phyloP scores from a whole-genome alignment of 2,329 filamentous ascomycete genomes.

The Neurospora sp. region DNA sequence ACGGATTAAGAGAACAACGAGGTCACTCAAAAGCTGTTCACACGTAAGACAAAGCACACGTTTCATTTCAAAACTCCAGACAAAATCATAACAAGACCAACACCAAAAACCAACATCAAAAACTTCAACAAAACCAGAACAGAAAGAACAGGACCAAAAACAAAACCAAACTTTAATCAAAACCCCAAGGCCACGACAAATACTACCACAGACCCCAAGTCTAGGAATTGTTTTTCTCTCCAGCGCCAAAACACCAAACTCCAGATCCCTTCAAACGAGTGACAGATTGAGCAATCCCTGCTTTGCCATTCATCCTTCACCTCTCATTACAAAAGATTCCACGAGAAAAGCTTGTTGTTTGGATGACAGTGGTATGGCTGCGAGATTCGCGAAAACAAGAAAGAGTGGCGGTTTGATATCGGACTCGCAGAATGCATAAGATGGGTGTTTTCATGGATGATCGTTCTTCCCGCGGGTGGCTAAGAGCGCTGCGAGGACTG shows the following conservation, averaged over 20 bases:
- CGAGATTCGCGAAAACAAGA: background rate
- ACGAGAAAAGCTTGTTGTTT: background rate
- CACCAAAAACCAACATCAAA: too few relatives aligned
- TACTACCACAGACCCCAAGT: background rate
- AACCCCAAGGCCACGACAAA: background rate
- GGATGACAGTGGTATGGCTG: background rate
- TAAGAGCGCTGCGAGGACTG: conserved; percentile 1
- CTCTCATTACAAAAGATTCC: background rate
- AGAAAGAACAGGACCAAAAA: background rate
- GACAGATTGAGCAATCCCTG: background rate
- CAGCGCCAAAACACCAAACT: background rate
- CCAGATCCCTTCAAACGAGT: background rate
- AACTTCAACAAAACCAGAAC: background rate
- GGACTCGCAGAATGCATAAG: background rate
- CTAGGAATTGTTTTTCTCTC: background rate
- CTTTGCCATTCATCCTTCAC: background rate
- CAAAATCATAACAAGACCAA: too few relatives aligned
- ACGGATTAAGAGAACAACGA: background rate
- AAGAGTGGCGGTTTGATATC: background rate
- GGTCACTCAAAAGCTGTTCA: background rate
- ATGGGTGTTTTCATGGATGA: background rate
- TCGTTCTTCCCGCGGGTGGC: background rate
- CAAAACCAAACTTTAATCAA: background rate
- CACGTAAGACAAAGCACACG: background rate
- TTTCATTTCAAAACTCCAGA: background rate